Evolutionary conservation across 2,329 filamentous ascomycete genomes (phyloP).

Genomic region (Arthrinium puccinioides): DNA sequence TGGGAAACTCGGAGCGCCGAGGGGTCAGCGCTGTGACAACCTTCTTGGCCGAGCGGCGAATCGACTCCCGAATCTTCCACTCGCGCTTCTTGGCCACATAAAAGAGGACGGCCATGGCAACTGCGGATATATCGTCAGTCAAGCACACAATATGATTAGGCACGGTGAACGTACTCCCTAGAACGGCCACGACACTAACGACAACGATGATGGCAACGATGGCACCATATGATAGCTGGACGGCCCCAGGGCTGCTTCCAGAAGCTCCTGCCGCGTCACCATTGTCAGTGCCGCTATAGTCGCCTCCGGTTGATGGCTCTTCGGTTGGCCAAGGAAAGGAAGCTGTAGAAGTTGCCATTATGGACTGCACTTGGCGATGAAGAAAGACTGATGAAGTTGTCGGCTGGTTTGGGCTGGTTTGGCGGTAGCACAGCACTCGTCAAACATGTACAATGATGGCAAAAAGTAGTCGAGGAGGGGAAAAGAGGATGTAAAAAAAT

Average conservation of each 20-base stretch:
- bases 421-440: no score
- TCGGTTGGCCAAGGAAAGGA: slow-evolving; percentile 37
- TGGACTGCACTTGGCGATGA: no score
- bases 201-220: slow-evolving; percentile 70
- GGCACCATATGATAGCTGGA: slow-evolving; percentile 60
- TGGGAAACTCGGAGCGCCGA: slow-evolving; percentile 52
- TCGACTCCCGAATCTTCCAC: slow-evolving; percentile 68
- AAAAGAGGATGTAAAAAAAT: no score
- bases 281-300: slow-evolving; percentile 31
- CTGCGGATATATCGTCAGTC: slow-evolving; percentile 29
- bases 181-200: slow-evolving; percentile 57
- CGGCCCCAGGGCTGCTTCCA: slow-evolving; percentile 51
- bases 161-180: slow-evolving; percentile 52
- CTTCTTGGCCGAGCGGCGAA: slow-evolving; percentile 60
- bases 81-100: slow-evolving; percentile 78
- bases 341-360: slow-evolving; percentile 31
- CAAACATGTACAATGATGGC: no score
- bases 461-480: no score
- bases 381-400: no score
- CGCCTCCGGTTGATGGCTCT: slow-evolving; percentile 25
- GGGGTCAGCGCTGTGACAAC: slow-evolving; percentile 58
- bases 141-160: slow-evolving; percentile 4
- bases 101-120: slow-evolving; percentile 61
- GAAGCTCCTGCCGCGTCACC: slow-evolving; percentile 50
- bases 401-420: no score